Evolutionary conservation across 495 filamentous ascomycete species (phyloP), one percentile per base, ranked within the genome.

Genomic region (Daldinia childiae): DNA sequence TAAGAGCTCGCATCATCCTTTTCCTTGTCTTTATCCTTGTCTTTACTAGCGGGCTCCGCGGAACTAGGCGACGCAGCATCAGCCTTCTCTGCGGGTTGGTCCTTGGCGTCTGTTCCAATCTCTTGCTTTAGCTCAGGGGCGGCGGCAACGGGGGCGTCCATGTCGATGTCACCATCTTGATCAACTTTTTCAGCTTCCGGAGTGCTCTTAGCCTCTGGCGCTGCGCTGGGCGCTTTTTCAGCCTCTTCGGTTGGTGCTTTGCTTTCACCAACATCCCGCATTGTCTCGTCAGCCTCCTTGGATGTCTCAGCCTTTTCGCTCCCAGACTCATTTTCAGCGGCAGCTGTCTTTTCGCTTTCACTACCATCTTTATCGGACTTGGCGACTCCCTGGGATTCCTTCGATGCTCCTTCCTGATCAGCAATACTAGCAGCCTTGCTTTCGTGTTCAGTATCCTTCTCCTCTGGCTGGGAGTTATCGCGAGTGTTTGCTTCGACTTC

Each of bases 241-340:
- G 55, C 62, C 17, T 73, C 72, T 27, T 62, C 51, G 27, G 65
- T 60, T 1, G 66, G 48, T 15, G 64, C 34, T 6, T 75, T 59
- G 11, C 19, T 12, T 48, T 69, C 41, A 4, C 68, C 69, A 2
- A 39, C 68, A 34, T 79, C 78, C 51, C 77, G 66, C 62, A 79
- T 76, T 3, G 71, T 75, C n/a, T 81, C 79, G 36, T 78, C 79
- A n/a, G 75, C 64, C 21, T 80, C 79, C 51, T 74, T 71, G 1
- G 73, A 39, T 8, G 62, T 6, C 8, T 64, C 48, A 1, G 29
- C 55, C 21, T 74, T 66, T 38, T 66, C 66, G 2, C n/a, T 59
- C 19, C 34, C 12, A 5, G 48, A 56, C 2, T 61, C 43, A 11
- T 58, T 56, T 24, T 66, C 61, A 3, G 59, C 50, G 14, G 52